These are phyloP conservation scores for Nannizziopsis arthrosporioides DNA, from an alignment of 2,329 filamentous ascomycete species.

Conservation along the genomic window DNA sequence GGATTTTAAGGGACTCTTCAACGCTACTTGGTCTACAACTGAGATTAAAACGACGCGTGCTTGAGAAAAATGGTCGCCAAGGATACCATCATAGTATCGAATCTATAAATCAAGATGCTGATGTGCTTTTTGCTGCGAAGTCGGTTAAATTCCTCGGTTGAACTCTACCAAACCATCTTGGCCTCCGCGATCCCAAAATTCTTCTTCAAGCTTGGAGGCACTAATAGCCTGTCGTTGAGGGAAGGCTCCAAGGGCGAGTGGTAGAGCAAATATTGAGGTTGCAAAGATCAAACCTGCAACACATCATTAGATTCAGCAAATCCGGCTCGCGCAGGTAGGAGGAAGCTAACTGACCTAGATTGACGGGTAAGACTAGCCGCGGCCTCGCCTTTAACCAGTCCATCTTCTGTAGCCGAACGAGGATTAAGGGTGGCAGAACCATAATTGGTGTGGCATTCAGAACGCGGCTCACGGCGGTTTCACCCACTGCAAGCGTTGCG, in stretches of 20 bases:
- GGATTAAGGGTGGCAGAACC: constrained; percentile 78
- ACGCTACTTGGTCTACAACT: too few species aligned
- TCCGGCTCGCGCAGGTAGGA: not conserved
- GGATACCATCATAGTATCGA: too few species aligned
- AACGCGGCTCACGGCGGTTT: constrained; percentile 84
- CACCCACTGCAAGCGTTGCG: constrained; percentile 76
- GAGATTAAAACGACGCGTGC: too few species aligned
- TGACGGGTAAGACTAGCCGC: constrained; percentile 65
- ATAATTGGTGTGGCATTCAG: constrained; percentile 94
- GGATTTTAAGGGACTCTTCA: too few species aligned
- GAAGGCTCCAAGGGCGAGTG: constrained; percentile 81
- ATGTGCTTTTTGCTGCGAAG: not conserved
- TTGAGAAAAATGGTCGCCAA: too few species aligned
- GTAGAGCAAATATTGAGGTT: constrained; percentile 79
- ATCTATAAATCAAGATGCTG: too few species aligned
- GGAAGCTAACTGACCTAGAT: constrained; percentile 47
- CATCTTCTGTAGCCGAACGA: constrained; percentile 73
- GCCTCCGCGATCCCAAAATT: constrained; percentile 74
- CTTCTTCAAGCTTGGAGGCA: constrained; percentile 64
- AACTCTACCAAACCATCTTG: constrained; percentile 80
- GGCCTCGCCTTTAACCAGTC: constrained; percentile 71
- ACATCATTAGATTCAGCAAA: not conserved
- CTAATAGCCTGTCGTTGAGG: constrained; percentile 77
- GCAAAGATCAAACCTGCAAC: constrained; percentile 56
- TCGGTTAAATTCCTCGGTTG: constrained; percentile 74